A percentile compares a stretch with the other conserved stretches of the same genome.
Conservation (phyloP, 305 asterid species). For the Fraxinus sp. region DNA sequence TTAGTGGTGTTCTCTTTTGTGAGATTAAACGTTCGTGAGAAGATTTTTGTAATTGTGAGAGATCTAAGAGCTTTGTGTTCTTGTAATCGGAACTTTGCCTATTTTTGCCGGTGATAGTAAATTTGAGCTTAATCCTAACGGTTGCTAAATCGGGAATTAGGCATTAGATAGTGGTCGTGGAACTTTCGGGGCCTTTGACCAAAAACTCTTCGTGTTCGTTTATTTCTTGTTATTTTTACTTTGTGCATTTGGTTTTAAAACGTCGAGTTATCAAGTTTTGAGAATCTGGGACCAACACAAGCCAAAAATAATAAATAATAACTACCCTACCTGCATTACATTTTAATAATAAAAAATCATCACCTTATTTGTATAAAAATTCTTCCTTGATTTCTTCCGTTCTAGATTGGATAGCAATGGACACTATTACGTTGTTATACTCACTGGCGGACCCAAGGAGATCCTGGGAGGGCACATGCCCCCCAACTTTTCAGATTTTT, state of each 20-base stretch:
- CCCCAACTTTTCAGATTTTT: too few relatives aligned
- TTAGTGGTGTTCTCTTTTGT: background rate
- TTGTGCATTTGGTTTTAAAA: too few relatives aligned
- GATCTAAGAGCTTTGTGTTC: background rate
- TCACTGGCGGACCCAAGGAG: too few relatives aligned
- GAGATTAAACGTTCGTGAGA: too few relatives aligned
- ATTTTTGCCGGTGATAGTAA: background rate
- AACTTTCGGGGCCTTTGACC: background rate
- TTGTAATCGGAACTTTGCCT: too few relatives aligned
- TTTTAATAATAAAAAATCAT: background rate
- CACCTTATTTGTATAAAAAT: constrained; percentile 14
- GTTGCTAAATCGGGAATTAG: background rate
- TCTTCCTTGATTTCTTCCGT: constrained; percentile 10
- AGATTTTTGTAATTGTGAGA: too few relatives aligned
- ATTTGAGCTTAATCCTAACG: background rate
- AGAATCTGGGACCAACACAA: too few relatives aligned
- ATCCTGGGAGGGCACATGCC: too few relatives aligned
- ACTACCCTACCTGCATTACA: background rate
- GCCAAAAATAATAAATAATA: background rate
- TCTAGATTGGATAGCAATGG: background rate
- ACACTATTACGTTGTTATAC: background rate
- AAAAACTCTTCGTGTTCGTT: background rate
- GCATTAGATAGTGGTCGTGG: background rate
- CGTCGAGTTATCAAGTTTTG: too few relatives aligned
- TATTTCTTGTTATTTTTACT: too few relatives aligned